A percentile compares a stretch with the other conserved stretches of the same genome.
These are phyloP conservation scores for Vitis hybrid DNA, from an alignment of 177 flowering plant genomes.

Conservation along the genomic window DNA sequence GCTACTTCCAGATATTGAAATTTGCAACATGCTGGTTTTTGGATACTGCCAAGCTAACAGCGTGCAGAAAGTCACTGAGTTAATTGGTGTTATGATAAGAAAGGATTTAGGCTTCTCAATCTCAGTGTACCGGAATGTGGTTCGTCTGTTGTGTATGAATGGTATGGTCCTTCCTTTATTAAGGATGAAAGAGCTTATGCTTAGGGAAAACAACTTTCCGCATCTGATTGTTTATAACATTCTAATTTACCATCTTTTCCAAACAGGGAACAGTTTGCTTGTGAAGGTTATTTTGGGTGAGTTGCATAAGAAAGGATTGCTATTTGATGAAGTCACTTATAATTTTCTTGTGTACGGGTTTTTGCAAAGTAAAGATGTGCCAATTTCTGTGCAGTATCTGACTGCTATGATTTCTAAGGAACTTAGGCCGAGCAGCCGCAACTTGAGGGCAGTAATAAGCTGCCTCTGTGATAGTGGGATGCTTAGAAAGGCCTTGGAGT, in stretches of 20 bases:
- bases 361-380: slow-evolving; percentile 33
- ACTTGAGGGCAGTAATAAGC: slow-evolving; percentile 46
- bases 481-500: slow-evolving; percentile 45
- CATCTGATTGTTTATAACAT: slow-evolving; percentile 48
- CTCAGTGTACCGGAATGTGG: slow-evolving; percentile 47
- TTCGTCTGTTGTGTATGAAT: slow-evolving; percentile 42
- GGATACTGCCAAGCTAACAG: slow-evolving; percentile 44
- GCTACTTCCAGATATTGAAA: slow-evolving; percentile 35
- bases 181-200: slow-evolving; percentile 51
- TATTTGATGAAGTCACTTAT: slow-evolving; percentile 54
- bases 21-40: slow-evolving; percentile 39
- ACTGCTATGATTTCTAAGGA: slow-evolving; percentile 61
- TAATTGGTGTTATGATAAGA: slow-evolving; percentile 57
- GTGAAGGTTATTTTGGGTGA: slow-evolving; percentile 42
- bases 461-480: slow-evolving; percentile 35
- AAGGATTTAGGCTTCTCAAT: slow-evolving; percentile 43
- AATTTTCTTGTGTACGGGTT: slow-evolving; percentile 73
- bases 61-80: slow-evolving; percentile 34
- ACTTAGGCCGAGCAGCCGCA: slow-evolving; percentile 60
- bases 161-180: slow-evolving; percentile 40
- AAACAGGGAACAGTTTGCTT: slow-evolving; percentile 18
- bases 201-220: slow-evolving; percentile 24
- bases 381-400: slow-evolving; percentile 45
- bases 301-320: slow-evolving; percentile 37
- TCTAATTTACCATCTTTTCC: slow-evolving; percentile 55